Evolutionary conservation across 768 basidiomycete genomes (phyloP), one percentile per base, ranked within the genome.

Genomic region (Phylloporus scabripes): DNA sequence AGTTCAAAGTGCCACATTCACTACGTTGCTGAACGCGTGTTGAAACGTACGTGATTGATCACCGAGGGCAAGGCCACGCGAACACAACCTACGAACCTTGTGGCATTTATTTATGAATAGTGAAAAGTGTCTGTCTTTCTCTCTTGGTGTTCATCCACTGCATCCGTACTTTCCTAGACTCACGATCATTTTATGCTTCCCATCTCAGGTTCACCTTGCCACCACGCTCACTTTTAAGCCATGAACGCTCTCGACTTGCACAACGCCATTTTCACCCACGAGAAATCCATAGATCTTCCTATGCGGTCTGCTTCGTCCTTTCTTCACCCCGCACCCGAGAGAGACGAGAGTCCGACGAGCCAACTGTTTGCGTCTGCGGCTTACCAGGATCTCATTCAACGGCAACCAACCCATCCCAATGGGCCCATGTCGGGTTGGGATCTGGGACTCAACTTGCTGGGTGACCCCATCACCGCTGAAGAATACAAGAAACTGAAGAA

Each of bases 241-340:
- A 85, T 85, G 83, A 76, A 80, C 48, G 79, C 78, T 45, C 62
- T 82, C 45, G 75, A 77, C 61, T 73, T 82, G 44, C 81, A 83
- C 64, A 75, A 80, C 57, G 70, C 75, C 28, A 59, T 80, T 47
- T 76, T 77, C 63, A 53, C 71, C 41, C 64, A 71, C 28, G 73
- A 74, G 18, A 57, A 52, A 21, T 44, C 45, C 24, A 33, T 45
- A 17, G 39, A 58, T 42, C 53, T 46, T 48, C 45, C 54, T 12
- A 39, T 61, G 49, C 56, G 51, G 50, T 51, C 57, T 32, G 57
- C 59, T 32, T 20, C 60, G 8, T 38, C 59, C 1, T 54, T 67
- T n/a, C 61, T 64, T 31, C 54, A 42, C 23, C 28, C 53, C 7
- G 50, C 46, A 1, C 45, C 60, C 0, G 53, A 54, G 21, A 46